A percentile compares a stretch with the other conserved stretches of the same genome.
Conservation (phyloP, 345 rosid species). For the rapeseed (Brassica napus) region Da-Ae NC_063446.1:15020001-15020500, state of each 20-base stretch:
- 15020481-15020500: slow-evolving; percentile 26
- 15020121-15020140: no score
- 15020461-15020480: not conserved
- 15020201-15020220: not conserved
- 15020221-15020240: not conserved
- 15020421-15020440: not conserved
- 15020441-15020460: not conserved
- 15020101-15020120: not conserved
- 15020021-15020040: not conserved
- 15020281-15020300: not conserved
- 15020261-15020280: not conserved
- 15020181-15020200: not conserved
- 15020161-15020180: not conserved
- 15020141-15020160: not conserved
- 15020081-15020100: not conserved
- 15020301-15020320: not conserved
- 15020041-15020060: not conserved
- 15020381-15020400: not conserved
- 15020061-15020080: not conserved
- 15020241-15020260: not conserved
- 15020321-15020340: not conserved
- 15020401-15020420: not conserved
- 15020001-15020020: not conserved
- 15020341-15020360: not conserved
- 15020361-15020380: slow-evolving; percentile 10